Evolutionary conservation across 257 asterid species (phyloP).

Genomic region (Przewalskia tangutica): DNA sequence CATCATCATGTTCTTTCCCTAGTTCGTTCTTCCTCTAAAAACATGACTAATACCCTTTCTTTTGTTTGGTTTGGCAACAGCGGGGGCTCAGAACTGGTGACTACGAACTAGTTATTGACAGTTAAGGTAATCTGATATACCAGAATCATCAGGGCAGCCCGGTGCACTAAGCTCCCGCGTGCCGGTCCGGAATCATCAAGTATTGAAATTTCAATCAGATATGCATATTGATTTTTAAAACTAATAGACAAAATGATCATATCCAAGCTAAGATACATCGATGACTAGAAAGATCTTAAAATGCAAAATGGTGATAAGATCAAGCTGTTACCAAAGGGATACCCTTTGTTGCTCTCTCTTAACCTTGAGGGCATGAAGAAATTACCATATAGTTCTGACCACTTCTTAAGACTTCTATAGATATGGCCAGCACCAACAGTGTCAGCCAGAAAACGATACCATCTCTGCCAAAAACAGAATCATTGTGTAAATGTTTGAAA

Average conservation of each 20-base stretch:
- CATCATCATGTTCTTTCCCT: neutral
- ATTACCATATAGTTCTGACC: conserved; percentile 63
- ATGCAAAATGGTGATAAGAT: neutral
- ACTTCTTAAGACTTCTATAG: conserved; percentile 61
- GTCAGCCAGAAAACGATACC: conserved; percentile 95
- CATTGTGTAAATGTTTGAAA: neutral
- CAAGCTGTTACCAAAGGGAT: conserved; percentile 61
- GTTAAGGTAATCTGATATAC: neutral
- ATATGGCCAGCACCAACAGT: conserved; percentile 66
- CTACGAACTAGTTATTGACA: neutral
- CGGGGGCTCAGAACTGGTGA: neutral
- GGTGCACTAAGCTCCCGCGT: too few species aligned
- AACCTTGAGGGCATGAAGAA: conserved; percentile 79
- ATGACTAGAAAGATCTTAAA: neutral
- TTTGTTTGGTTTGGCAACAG: conserved; percentile 1
- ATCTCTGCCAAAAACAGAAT: conserved; percentile 55
- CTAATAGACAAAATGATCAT: neutral
- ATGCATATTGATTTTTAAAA: neutral
- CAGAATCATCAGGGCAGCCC: too few species aligned
- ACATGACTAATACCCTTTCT: neutral
- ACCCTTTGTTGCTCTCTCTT: conserved; percentile 84
- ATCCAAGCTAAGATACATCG: neutral
- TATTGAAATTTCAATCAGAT: neutral
- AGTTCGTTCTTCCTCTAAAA: neutral
- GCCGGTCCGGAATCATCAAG: neutral